Base-by-base conservation (phyloP, 2,329 filamentous ascomycete species). In the Colletotrichum chrysophilum region DNA sequence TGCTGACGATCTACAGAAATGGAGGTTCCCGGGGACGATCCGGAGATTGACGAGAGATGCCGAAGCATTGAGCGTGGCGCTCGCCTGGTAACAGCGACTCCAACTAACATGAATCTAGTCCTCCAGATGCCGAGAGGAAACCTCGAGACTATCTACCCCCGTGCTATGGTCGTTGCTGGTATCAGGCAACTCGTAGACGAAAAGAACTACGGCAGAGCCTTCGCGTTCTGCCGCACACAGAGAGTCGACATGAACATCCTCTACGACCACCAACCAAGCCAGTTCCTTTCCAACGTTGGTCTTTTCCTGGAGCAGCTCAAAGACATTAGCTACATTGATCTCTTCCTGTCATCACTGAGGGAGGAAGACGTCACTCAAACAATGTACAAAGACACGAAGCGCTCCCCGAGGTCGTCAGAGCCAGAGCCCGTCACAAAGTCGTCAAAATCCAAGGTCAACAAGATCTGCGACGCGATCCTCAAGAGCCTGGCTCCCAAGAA, bases 241-340 rank as follows among this genome's bases (percentile, higher is more conserved):
- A 92, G 97, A 79, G 97, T 99, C 1, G 97, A 99, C 81, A 96
- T 98, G 94, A 99, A 99, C 81, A 96, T 99, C 76, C 88, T 99
- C 4, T 96, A 98, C 81, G 97, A 99, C 81, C 95, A 98, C 84
- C 92, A 93, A n/a, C 95, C 96, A 0, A 89, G 93, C 48, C 94
- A 97, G 79, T 98, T 99, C 82, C 89, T 98, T 82, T 87, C 89
- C 5, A 94, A 93, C 78, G 91, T 98, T 13, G 88, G 89, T 1
- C 84, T 94, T 1, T 98, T 99, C 80, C 88, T 98, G 36, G 92
- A 95, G 21, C 96, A 99, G 83, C 89, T 99, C 55, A 92, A 93
- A 79, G 96, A 95, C 77, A 88, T 94, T 14, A 91, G 96, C 48
- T 94, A 95, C 78, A 93, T 98, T 76, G 97, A 99, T 82, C 89